phyloP scores from a whole-genome alignment of 2,329 filamentous ascomycete genomes.

The Thelonectria blattea region DNA sequence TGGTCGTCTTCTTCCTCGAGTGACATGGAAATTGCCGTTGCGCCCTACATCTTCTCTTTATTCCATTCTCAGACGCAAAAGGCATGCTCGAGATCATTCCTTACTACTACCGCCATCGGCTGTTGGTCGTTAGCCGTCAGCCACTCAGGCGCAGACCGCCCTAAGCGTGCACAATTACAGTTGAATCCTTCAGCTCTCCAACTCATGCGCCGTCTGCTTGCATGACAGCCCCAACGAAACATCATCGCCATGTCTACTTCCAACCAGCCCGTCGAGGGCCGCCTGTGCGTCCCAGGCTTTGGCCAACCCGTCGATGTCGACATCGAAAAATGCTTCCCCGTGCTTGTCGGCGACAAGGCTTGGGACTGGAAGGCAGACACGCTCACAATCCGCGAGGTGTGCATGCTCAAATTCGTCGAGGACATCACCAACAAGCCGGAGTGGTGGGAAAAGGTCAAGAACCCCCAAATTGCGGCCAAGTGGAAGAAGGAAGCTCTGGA shows the following conservation, averaged over 20 bases:
- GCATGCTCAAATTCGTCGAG: slow-evolving; percentile 43
- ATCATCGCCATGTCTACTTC: neutral
- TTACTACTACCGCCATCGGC: neutral
- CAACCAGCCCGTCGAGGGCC: neutral
- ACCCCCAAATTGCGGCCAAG: slow-evolving; percentile 34
- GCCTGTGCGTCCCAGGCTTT: slow-evolving; percentile 34
- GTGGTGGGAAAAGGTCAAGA: slow-evolving; percentile 43
- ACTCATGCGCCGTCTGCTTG: neutral
- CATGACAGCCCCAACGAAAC: neutral
- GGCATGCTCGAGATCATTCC: too few species aligned
- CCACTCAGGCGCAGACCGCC: neutral
- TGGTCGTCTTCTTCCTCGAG: too few species aligned
- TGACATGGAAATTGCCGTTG: neutral
- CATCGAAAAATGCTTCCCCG: slow-evolving; percentile 28
- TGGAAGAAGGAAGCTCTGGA: slow-evolving; percentile 41
- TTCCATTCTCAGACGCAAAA: neutral
- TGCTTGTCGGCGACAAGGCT: slow-evolving; percentile 17
- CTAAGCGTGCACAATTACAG: neutral
- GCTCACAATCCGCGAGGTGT: slow-evolving; percentile 40
- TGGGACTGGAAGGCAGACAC: slow-evolving; percentile 36
- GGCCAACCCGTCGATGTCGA: slow-evolving; percentile 33
- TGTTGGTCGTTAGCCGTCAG: neutral
- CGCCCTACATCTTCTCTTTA: neutral
- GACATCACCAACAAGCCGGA: slow-evolving; percentile 44
- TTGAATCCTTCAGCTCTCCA: neutral